These are phyloP conservation scores for Nothophytophthora sp. DNA, from an alignment of 352 stramenopile genomes.

Conservation along the genomic window DNA sequence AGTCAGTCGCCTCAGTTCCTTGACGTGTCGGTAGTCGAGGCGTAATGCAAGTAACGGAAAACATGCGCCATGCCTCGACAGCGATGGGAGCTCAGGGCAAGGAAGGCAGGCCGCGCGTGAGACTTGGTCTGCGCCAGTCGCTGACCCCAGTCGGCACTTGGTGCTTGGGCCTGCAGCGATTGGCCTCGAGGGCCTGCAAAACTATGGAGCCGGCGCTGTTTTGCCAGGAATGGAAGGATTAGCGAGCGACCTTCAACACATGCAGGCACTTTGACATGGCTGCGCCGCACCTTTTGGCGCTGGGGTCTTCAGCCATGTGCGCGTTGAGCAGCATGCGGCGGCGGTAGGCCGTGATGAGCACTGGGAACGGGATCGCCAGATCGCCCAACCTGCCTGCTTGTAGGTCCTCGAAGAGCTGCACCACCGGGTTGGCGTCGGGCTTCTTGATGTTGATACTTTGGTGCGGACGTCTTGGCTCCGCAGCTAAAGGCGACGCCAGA, in stretches of 20 bases:
- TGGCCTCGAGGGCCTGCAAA: conserved; percentile 70
- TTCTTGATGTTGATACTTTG: not conserved
- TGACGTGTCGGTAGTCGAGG: too few species aligned
- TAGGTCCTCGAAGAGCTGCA: conserved; percentile 79
- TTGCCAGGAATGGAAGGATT: conserved; percentile 1
- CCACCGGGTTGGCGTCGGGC: conserved; percentile 49
- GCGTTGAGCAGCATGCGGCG: conserved; percentile 82
- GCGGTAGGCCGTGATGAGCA: conserved; percentile 80
- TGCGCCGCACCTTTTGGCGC: conserved; percentile 36
- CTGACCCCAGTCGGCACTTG: not conserved
- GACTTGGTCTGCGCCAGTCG: conserved; percentile 23
- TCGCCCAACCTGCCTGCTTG: conserved; percentile 79
- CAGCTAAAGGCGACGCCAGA: too few species aligned
- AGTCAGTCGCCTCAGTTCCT: too few species aligned
- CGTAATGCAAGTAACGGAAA: too few species aligned
- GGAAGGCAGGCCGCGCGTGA: too few species aligned
- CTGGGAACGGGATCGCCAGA: conserved; percentile 68
- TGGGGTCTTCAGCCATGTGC: conserved; percentile 74
- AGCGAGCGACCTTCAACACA: too few species aligned
- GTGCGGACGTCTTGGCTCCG: conserved; percentile 3
- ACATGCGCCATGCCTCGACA: conserved; percentile 1
- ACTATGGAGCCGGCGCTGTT: conserved; percentile 28
- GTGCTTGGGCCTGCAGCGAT: conserved; percentile 27
- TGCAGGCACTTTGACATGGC: too few species aligned
- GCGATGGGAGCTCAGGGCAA: conserved; percentile 20